Evolutionary conservation across 805 yeast genomes (phyloP), one percentile per base, ranked within the genome.

Genomic region (Schizosaccharomyces octosporus): DNA sequence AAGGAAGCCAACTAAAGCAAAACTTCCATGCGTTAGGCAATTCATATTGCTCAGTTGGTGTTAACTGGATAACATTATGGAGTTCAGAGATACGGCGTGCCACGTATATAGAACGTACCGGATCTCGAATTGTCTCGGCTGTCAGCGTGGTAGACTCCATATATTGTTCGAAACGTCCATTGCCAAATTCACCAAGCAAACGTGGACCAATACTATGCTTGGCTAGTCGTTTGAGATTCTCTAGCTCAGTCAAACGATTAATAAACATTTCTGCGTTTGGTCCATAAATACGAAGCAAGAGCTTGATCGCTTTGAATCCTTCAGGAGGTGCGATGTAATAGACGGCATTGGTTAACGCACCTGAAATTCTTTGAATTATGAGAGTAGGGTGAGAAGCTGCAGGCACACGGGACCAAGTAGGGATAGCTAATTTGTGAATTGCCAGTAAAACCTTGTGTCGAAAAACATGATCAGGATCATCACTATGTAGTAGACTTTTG

Each of bases 1-100:
- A 69, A 4, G 69, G 66, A 27, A 79, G 64, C 98, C 98, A 93
- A 66, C 82, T 84, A 61, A 75, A 75, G 64, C 88, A 80, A 62
- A 81, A 76, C 45, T 69, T 70, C 90, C 95, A 88, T 7, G 79
- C 77, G 59, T 76, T 74, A 0, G 97, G 85, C 0, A 93, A 85
- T 15, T 69, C 69, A 5, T 69, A 70, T 55, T 75, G 73, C 67
- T 88, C 96, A 2, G 72, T 73, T 2, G 72, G 69, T 27, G 79
- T 77, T 61, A 93, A 73, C 15, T 79, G 81, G 24, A 93, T 82
- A 67, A 90, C 89, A 62, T 76, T 77, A 69, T 93, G 98, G 62
- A 93, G 76, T 66, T 93, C 97, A 68, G 89, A 84, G 97, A 93
- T 93, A 74, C 98, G 83, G 75, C 95, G 81, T 15, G 95, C 97